phyloP scores from a whole-genome alignment of 257 asterid genomes.

The Solanum etuberosum region DNA sequence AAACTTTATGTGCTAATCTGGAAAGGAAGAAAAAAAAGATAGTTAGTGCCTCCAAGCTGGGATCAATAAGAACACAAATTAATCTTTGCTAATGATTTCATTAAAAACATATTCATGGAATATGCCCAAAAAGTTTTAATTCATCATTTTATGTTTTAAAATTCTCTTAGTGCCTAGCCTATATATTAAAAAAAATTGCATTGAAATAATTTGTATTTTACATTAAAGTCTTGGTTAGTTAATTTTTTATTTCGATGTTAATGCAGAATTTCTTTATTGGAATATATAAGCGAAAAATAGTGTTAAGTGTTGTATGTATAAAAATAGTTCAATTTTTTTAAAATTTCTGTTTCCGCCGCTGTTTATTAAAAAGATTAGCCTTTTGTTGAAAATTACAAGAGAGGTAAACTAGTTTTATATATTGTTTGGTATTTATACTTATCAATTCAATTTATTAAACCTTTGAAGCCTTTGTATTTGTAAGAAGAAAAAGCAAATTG shows the following conservation, averaged over 20 bases:
- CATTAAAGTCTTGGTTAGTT: neutral
- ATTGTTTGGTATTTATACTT: neutral
- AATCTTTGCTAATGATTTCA: conserved; percentile 2
- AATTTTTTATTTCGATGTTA: neutral
- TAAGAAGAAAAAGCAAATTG: neutral
- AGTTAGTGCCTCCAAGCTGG: conserved; percentile 21
- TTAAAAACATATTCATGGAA: conserved; percentile 16
- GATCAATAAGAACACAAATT: conserved; percentile 13
- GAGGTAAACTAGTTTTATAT: neutral
- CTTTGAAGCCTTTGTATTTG: neutral
- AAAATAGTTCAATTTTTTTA: neutral
- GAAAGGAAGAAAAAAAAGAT: neutral
- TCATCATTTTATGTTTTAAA: neutral
- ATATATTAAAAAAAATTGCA: neutral
- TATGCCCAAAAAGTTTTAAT: conserved; percentile 15
- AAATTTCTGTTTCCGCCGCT: too few relatives aligned
- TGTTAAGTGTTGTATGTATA: neutral
- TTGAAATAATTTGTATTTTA: neutral
- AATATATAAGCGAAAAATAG: neutral
- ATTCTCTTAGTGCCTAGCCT: neutral
- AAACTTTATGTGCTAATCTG: conserved; percentile 2
- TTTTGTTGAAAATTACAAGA: neutral
- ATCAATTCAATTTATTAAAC: neutral
- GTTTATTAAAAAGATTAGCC: neutral
- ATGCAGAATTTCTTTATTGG: neutral